Base-by-base conservation (phyloP, 23 red algal species). In the Porphyridium purpureum region DNA sequence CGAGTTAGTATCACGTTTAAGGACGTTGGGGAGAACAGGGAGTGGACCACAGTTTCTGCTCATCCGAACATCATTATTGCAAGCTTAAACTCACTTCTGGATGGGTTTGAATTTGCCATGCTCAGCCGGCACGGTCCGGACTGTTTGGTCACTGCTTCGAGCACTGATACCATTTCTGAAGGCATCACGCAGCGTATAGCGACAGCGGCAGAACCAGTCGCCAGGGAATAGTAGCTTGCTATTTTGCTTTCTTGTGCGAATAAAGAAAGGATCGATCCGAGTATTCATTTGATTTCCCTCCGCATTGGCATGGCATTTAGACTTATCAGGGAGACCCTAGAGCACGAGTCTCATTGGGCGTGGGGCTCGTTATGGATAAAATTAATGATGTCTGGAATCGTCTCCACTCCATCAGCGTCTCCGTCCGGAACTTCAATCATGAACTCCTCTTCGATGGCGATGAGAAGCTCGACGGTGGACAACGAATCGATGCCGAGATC, bases 401-500 rank as follows among this genome's bases (percentile, higher is more conserved):
- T 44, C 17, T 11, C 17, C 11, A 44, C 17, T 44, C 17, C 17
- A 17, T 98, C 90, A 11, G 90, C 90, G 27, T 72, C 67, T 22
- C 52, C 67, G 58, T 98, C 90, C 9, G 90, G 52, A 64, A 98
- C 86, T 35, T 98, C 90, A 52, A 98, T 98, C 14, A 62, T 65
- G 57, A 98, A 98, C 52, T 98, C 90, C 46, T 98, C 90, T 58
- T 98, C 90, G 2, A 98, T 50, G 11, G 90, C 90, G 79, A 98
- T 86, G 2, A 98, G 75, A 24, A 98, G 52, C 64, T 98, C 90
- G 42, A 98, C 90, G 17, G 80, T 86, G 40, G 85, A 78, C 58
- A 98, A 35, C 38, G 69, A 77, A 54, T 98, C 90, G 2, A 98
- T 59, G 7, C 77, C 90, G 15, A 98, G 64, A 32, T 98, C 90